Conservation (phyloP, 345 rosid species). For the Adansonia digitata region DNA sequence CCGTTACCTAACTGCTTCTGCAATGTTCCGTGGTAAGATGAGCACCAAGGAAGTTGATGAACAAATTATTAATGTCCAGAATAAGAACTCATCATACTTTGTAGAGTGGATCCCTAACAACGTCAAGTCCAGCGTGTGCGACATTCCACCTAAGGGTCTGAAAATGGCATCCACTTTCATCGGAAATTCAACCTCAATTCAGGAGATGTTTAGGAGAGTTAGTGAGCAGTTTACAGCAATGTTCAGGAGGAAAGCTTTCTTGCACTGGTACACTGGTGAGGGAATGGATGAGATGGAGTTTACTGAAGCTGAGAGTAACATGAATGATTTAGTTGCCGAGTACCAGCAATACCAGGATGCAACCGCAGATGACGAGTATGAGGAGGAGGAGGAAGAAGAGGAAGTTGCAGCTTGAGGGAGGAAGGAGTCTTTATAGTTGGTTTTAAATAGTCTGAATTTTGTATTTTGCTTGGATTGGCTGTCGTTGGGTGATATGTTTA, state of each 20-base stretch:
- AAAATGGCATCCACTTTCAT: constrained; percentile 4
- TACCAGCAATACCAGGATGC: constrained; percentile 1
- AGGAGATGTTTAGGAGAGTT: constrained; percentile 4
- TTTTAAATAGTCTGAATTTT: not conserved
- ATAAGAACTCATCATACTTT: not conserved
- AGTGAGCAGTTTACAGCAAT: not conserved
- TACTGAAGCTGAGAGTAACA: not conserved
- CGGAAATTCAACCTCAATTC: not conserved
- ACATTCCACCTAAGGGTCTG: constrained; percentile 2
- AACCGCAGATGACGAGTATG: constrained; percentile 1
- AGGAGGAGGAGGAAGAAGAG: not conserved
- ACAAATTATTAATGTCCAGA: not conserved
- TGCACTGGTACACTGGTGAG: constrained; percentile 2
- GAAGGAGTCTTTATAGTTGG: not conserved
- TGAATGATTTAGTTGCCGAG: constrained; percentile 4
- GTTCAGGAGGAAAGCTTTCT: constrained; percentile 5
- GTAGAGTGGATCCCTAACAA: constrained; percentile 3
- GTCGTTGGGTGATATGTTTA: not conserved
- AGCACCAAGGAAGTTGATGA: not conserved
- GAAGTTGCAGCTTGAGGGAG: not conserved
- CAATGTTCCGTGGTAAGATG: constrained; percentile 5
- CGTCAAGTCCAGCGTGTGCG: not conserved
- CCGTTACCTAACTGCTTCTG: not conserved
- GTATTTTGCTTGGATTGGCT: not conserved
- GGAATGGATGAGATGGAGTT: constrained; percentile 6